These are phyloP conservation scores for Coemansia sp. DNA, from an alignment of 192 early-diverging fungal genomes.

Conservation along the genomic window DNA sequence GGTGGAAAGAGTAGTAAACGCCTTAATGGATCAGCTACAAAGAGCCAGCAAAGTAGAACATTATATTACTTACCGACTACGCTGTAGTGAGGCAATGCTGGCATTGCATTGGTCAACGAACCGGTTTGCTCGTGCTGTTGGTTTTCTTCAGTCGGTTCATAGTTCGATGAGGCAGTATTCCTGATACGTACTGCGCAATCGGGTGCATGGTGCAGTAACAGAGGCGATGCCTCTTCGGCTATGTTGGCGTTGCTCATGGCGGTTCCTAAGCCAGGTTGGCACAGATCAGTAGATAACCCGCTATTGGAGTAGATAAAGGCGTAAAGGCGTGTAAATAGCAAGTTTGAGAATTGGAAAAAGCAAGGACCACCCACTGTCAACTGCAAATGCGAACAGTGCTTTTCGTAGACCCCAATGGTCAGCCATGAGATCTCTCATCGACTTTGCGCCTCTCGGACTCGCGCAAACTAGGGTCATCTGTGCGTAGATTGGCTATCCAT, in stretches of 20 bases:
- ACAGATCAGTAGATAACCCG: background rate
- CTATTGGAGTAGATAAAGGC: background rate
- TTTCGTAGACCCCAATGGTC: background rate
- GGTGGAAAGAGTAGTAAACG: background rate
- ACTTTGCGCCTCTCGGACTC: background rate
- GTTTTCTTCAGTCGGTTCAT: background rate
- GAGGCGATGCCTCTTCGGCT: slow-evolving; percentile 1
- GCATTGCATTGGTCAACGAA: background rate
- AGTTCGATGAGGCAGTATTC: background rate
- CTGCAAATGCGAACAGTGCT: background rate
- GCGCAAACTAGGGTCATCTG: background rate
- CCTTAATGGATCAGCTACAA: background rate
- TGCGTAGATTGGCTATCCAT: background rate
- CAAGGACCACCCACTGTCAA: background rate
- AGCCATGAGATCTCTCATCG: background rate
- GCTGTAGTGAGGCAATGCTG: background rate
- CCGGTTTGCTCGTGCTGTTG: background rate
- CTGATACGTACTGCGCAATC: slow-evolving; percentile 6
- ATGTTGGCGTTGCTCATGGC: background rate
- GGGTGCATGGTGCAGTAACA: background rate
- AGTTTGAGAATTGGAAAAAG: background rate
- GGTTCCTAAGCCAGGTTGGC: background rate
- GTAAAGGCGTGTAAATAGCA: background rate
- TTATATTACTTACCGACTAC: background rate
- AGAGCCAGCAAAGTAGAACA: background rate